Percentiles rank a stretch among this genome's conserved stretches.
Evolutionary conservation across 352 stramenopile genomes (phyloP).

Genomic region (Globisporangium radiosum): DNA sequence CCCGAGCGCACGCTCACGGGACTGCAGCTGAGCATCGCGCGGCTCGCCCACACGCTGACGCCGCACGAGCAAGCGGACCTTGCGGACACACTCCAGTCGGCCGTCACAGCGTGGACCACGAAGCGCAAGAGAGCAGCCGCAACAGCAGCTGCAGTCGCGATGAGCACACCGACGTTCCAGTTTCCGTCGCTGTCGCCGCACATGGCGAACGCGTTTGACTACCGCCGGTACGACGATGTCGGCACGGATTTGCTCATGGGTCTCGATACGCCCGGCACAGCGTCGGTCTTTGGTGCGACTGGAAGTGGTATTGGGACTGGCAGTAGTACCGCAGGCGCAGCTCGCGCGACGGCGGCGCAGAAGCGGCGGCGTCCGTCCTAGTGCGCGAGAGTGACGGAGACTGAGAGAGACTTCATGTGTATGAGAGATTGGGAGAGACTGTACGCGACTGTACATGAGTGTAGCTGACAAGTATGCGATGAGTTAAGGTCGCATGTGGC

Average conservation of each 20-base stretch:
- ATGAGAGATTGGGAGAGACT: too few species aligned
- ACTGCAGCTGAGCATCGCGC: not conserved
- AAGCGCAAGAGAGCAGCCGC: not conserved
- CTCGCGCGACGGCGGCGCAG: not conserved
- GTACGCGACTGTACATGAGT: too few species aligned
- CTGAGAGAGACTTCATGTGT: too few species aligned
- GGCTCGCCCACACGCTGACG: not conserved
- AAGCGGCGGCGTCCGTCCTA: not conserved
- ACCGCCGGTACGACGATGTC: constrained; percentile 2
- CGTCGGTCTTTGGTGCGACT: not conserved
- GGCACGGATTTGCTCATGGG: constrained; percentile 4
- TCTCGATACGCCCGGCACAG: not conserved
- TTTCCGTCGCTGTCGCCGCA: not conserved
- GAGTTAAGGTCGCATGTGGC: too few species aligned
- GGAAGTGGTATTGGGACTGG: not conserved
- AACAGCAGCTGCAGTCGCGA: too few species aligned
- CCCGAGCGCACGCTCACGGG: not conserved
- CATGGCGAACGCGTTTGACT: not conserved
- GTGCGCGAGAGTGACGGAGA: not conserved
- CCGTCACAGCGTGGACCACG: not conserved
- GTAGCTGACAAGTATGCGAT: too few species aligned
- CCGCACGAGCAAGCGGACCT: not conserved
- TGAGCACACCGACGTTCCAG: not conserved
- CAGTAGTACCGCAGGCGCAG: not conserved
- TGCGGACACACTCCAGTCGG: not conserved